phyloP scores from a whole-genome alignment of 805 yeast genomes.

The Phaffomyces opuntiae region DNA sequence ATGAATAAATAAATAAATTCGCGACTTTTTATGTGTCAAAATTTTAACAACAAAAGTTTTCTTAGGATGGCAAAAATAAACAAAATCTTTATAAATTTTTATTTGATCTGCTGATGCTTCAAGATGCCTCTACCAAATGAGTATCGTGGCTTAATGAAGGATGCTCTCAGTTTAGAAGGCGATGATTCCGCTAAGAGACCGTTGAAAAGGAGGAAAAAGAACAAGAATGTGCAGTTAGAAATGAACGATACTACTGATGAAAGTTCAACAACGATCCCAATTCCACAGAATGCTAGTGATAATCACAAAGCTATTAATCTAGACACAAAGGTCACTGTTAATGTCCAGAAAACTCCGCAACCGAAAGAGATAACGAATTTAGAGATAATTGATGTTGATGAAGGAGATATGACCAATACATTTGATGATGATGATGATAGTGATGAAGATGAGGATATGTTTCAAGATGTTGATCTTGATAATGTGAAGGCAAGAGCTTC shows the following conservation, averaged over 20 bases:
- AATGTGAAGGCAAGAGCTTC: conserved; percentile 17
- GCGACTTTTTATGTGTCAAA: not conserved
- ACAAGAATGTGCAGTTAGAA: conserved; percentile 7
- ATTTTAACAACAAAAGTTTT: not conserved
- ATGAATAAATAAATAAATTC: not conserved
- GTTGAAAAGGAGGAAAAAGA: conserved; percentile 17
- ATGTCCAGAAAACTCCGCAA: not conserved
- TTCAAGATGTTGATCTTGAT: conserved; percentile 22
- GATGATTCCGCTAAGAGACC: conserved; percentile 8
- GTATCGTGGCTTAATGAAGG: conserved; percentile 16
- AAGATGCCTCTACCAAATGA: conserved; percentile 14
- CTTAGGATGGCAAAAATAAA: not conserved
- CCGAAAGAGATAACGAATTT: conserved; percentile 1
- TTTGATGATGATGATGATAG: conserved; percentile 29
- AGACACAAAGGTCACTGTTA: not conserved
- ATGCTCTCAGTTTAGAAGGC: conserved; percentile 10
- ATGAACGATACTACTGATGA: not conserved
- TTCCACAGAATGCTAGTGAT: not conserved
- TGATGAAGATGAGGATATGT: conserved; percentile 18
- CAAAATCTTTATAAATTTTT: not conserved
- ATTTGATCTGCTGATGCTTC: not conserved
- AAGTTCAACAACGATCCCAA: not conserved
- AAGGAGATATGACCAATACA: too few relatives aligned
- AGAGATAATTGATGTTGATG: conserved; percentile 7
- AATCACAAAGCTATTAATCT: not conserved